Conservation (phyloP, 2,329 filamentous ascomycete species). For the Coleophoma cylindrospora region DNA sequence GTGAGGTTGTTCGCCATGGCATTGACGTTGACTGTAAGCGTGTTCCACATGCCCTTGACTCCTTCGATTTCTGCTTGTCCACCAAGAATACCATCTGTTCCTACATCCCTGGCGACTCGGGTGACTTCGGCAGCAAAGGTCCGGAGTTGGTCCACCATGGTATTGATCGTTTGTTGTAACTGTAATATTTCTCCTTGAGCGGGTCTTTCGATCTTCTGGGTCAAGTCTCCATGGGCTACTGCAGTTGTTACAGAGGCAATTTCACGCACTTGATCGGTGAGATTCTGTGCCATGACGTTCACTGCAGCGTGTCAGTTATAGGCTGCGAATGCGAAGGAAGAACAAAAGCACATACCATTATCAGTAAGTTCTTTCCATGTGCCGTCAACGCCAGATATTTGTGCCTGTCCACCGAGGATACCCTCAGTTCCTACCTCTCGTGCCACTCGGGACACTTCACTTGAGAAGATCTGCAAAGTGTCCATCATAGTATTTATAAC, state of each 20-base stretch:
- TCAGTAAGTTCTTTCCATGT: conserved; percentile 97
- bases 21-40: conserved; percentile 80
- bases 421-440: conserved; percentile 96
- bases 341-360: conserved; percentile 49
- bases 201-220: conserved; percentile 77
- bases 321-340: background rate
- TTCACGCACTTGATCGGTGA: conserved; percentile 80
- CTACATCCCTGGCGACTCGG: conserved; percentile 76
- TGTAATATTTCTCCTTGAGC: conserved; percentile 79
- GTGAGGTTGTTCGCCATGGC: conserved; percentile 86
- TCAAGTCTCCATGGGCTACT: conserved; percentile 76
- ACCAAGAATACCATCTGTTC: conserved; percentile 77
- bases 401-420: conserved; percentile 86
- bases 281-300: conserved; percentile 79
- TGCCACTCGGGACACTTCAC: conserved; percentile 90
- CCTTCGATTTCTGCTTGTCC: conserved; percentile 80
- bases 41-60: conserved; percentile 86
- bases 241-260: conserved; percentile 81
- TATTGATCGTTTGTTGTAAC: conserved; percentile 82
- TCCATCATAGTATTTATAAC: conserved; percentile 98
- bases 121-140: conserved; percentile 83
- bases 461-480: conserved; percentile 92
- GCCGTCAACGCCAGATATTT: conserved; percentile 89
- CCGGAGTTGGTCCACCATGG: conserved; percentile 81
- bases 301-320: conserved; percentile 38